Conservation (phyloP, 2,329 filamentous ascomycete genomes). For the Ophiostoma montium region DNA sequence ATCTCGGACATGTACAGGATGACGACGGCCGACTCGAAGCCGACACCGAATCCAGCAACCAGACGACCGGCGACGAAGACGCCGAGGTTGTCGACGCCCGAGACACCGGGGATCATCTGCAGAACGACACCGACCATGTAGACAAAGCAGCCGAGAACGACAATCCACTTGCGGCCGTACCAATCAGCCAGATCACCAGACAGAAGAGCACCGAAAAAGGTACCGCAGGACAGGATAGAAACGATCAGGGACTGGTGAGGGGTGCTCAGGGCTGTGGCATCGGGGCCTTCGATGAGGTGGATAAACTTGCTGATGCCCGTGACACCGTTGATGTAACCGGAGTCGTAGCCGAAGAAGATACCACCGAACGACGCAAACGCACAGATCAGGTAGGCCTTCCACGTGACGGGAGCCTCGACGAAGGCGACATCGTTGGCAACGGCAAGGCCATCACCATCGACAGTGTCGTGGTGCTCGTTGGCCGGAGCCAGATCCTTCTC, state of each 20-base stretch:
- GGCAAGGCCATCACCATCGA: slow-evolving; percentile 7
- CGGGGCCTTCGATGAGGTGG: slow-evolving; percentile 31
- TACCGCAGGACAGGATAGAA: slow-evolving; percentile 63
- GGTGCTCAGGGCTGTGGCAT: slow-evolving; percentile 22
- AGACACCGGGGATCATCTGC: slow-evolving; percentile 41
- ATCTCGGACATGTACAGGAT: slow-evolving; percentile 85
- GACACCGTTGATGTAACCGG: slow-evolving; percentile 59
- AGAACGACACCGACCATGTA: slow-evolving; percentile 56
- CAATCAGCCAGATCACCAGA: slow-evolving; percentile 65
- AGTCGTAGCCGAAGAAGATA: slow-evolving; percentile 70
- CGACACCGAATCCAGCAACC: slow-evolving; percentile 63
- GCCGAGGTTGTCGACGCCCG: slow-evolving; percentile 36
- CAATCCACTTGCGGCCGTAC: slow-evolving; percentile 58
- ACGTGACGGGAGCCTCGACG: slow-evolving; percentile 54
- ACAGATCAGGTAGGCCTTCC: slow-evolving; percentile 55
- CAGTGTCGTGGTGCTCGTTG: slow-evolving; percentile 3
- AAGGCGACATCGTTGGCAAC: slow-evolving; percentile 36
- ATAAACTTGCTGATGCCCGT: slow-evolving; percentile 39
- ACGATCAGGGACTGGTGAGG: slow-evolving; percentile 44
- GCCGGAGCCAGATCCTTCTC: slow-evolving; percentile 9
- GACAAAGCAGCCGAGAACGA: slow-evolving; percentile 56
- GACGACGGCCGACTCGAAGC: slow-evolving; percentile 67
- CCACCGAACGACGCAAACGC: slow-evolving; percentile 58
- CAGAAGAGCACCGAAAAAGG: slow-evolving; percentile 66
- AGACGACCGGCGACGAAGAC: slow-evolving; percentile 60